phyloP scores from a whole-genome alignment of 768 basidiomycete genomes.

The Tulasnella calospora region DNA sequence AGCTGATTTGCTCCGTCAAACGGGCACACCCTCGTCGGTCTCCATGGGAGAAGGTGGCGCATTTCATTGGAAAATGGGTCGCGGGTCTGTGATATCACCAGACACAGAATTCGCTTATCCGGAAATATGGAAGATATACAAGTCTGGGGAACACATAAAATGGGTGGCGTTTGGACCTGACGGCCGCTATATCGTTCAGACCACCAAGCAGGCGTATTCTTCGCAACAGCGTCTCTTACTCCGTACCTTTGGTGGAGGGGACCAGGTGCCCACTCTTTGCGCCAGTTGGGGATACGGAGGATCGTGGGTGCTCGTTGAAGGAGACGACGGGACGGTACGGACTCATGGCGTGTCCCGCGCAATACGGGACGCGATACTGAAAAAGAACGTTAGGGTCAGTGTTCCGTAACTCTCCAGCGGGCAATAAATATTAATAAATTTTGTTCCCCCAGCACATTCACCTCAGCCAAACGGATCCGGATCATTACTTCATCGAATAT shows the following conservation, averaged over 20 bases:
- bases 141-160: background rate
- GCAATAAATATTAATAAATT: background rate
- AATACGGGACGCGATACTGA: background rate
- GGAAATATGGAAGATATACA: conserved; percentile 12
- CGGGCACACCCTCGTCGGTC: background rate
- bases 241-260: background rate
- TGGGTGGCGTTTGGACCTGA: conserved; percentile 15
- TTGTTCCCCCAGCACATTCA: conserved; percentile 4
- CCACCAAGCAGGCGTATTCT: background rate
- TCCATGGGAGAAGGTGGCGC: conserved; percentile 19
- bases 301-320: conserved; percentile 13
- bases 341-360: background rate
- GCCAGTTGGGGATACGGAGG: conserved; percentile 15
- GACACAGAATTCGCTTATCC: conserved; percentile 2
- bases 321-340: conserved; percentile 2
- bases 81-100: background rate
- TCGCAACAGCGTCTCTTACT: background rate
- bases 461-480: background rate
- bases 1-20: background rate
- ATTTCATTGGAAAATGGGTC: background rate
- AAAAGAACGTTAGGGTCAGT: background rate
- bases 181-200: background rate
- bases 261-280: background rate
- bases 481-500: conserved; percentile 13
- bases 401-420: background rate